Percentiles rank a stretch among this genome's conserved stretches.
Evolutionary conservation across 495 filamentous ascomycete genomes (phyloP).

Genomic region (Lindgomyces ingoldianus): DNA sequence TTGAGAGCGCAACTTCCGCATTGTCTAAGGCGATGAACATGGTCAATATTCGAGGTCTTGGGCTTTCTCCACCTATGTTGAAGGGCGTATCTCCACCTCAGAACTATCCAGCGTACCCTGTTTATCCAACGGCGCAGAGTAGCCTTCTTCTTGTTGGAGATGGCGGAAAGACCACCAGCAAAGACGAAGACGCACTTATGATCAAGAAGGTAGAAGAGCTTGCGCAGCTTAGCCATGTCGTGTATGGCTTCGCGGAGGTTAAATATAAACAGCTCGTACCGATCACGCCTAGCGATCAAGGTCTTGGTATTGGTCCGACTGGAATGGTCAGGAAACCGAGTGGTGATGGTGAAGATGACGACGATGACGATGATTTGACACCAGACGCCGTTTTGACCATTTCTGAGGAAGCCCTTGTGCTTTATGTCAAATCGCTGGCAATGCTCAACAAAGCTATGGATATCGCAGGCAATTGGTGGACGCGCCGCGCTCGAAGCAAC

Average conservation of each 20-base stretch:
- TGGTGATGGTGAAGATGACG: conserved; percentile 43
- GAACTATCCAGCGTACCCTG: conserved; percentile 77
- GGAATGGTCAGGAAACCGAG: conserved; percentile 49
- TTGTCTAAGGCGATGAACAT: conserved; percentile 94
- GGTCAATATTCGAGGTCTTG: conserved; percentile 78
- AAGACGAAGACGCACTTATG: conserved; percentile 79
- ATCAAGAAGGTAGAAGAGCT: conserved; percentile 84
- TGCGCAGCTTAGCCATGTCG: conserved; percentile 88
- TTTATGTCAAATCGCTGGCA: conserved; percentile 91
- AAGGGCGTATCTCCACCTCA: conserved; percentile 71
- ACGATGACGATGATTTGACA: conserved; percentile 70
- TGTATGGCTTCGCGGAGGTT: conserved; percentile 95
- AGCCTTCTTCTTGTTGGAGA: conserved; percentile 67
- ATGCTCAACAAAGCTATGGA: conserved; percentile 95
- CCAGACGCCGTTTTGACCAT: conserved; percentile 80
- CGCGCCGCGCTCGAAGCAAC: conserved; percentile 53
- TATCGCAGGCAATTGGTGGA: conserved; percentile 92
- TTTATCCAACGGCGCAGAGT: conserved; percentile 71
- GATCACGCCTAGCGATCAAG: conserved; percentile 71
- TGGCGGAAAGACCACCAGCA: conserved; percentile 56
- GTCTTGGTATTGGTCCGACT: conserved; percentile 62
- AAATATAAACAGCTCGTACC: conserved; percentile 97
- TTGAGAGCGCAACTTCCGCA: conserved; percentile 78
- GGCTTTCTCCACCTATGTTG: conserved; percentile 47
- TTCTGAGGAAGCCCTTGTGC: conserved; percentile 90